Conservation (phyloP, 192 early-diverging fungal species). For the Gaertneriomyces semiglobifer region DNA sequence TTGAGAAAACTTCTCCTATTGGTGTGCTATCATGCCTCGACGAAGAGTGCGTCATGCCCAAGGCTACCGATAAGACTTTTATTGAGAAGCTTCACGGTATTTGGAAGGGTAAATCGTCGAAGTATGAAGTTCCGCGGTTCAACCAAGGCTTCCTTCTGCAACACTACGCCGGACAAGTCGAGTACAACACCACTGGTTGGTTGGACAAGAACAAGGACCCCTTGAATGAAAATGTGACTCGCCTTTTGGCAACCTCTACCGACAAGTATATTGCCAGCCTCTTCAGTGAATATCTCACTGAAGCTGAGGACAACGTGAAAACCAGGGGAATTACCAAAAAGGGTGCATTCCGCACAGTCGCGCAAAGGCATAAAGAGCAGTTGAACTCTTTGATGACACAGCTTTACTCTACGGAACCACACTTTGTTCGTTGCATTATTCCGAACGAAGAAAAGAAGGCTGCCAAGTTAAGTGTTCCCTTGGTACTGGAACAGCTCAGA, state of each 20-base stretch:
- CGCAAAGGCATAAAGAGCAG: conserved; percentile 92
- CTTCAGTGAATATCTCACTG: conserved; percentile 76
- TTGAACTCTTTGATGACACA: conserved; percentile 84
- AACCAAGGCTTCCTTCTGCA: conserved; percentile 83
- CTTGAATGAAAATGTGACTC: conserved; percentile 90
- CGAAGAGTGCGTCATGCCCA: conserved; percentile 98
- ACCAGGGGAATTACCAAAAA: conserved; percentile 60
- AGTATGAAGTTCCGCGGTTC: conserved; percentile 85
- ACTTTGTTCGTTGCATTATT: conserved; percentile 98
- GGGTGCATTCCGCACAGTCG: conserved; percentile 90
- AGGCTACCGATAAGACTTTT: conserved; percentile 92
- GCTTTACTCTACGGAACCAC: conserved; percentile 86
- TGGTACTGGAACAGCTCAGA: conserved; percentile 88
- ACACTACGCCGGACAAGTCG: conserved; percentile 95
- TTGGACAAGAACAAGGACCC: conserved; percentile 99
- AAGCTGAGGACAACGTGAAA: conserved; percentile 47
- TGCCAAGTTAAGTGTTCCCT: conserved; percentile 73
- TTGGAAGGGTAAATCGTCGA: conserved; percentile 83
- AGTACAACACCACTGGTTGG: conserved; percentile 88
- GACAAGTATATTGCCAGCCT: conserved; percentile 75
- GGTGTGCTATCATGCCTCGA: conserved; percentile 95
- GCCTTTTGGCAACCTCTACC: conserved; percentile 75
- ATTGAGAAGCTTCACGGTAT: conserved; percentile 84
- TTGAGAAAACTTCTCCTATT: conserved; percentile 95
- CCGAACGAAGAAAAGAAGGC: conserved; percentile 90